A percentile compares a stretch with the other conserved stretches of the same genome.
phyloP scores from a whole-genome alignment of 306 rosid species.

The Cercis canadensis region DNA sequence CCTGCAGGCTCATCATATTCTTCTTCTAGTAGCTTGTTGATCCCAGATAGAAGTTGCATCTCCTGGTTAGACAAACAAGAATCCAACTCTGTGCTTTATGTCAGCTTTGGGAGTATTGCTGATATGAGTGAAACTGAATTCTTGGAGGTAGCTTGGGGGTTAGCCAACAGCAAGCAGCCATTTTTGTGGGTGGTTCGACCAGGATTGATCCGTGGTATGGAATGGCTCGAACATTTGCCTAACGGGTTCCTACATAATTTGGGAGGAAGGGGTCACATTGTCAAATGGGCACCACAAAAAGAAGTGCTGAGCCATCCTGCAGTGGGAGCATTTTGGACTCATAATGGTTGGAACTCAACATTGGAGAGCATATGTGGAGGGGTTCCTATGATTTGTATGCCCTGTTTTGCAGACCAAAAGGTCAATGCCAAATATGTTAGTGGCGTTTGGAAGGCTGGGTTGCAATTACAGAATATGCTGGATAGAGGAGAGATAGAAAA shows the following conservation, averaged over 20 bases:
- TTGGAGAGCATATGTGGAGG: slow-evolving; percentile 46
- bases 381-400: slow-evolving; percentile 52
- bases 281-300: slow-evolving; percentile 78
- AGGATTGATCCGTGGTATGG: slow-evolving; percentile 47
- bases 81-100: slow-evolving; percentile 58
- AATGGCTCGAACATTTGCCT: slow-evolving; percentile 62
- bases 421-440: slow-evolving; percentile 43
- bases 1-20: slow-evolving; percentile 32
- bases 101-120: slow-evolving; percentile 67
- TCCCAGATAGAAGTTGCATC: slow-evolving; percentile 52
- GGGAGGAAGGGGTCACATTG: slow-evolving; percentile 55
- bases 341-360: slow-evolving; percentile 56
- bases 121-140: slow-evolving; percentile 43
- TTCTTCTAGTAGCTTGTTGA: slow-evolving; percentile 44
- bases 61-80: slow-evolving; percentile 57
- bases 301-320: slow-evolving; percentile 56
- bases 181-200: slow-evolving; percentile 77
- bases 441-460: slow-evolving; percentile 52
- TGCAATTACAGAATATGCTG: slow-evolving; percentile 42
- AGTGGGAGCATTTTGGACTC: slow-evolving; percentile 51
- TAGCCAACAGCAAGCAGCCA: slow-evolving; percentile 59
- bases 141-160: slow-evolving; percentile 69
- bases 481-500: slow-evolving; percentile 59
- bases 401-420: slow-evolving; percentile 39
- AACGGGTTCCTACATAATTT: slow-evolving; percentile 46